A percentile compares a stretch with the other conserved stretches of the same genome.
phyloP scores from a whole-genome alignment of 805 yeast genomes.

The Suhomyces kilbournensis region DNA sequence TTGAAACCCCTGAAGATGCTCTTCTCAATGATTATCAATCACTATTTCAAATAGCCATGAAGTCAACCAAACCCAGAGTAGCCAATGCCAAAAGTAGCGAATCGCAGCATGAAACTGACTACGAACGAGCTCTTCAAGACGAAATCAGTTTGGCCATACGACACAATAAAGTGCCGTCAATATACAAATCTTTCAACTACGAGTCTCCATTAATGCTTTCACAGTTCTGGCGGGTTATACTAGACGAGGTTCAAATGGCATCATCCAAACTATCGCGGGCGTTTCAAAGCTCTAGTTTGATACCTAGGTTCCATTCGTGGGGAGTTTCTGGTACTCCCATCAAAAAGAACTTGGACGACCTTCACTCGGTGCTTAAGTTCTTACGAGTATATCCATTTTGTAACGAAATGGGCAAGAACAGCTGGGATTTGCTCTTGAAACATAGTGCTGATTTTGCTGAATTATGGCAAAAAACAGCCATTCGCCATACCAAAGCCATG shows the following conservation, averaged over 20 bases:
- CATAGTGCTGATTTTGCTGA: conserved; percentile 26
- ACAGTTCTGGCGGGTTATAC: conserved; percentile 84
- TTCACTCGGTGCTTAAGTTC: conserved; percentile 68
- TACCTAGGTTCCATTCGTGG: conserved; percentile 91
- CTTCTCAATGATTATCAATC: conserved; percentile 19
- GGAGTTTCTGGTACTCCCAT: conserved; percentile 97
- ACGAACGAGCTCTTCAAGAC: conserved; percentile 31
- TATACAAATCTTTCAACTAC: conserved; percentile 42
- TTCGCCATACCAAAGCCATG: conserved; percentile 83
- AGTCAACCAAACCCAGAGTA: conserved; percentile 22
- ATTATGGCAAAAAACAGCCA: conserved; percentile 53
- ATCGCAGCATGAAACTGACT: conserved; percentile 25
- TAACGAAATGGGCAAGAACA: conserved; percentile 33
- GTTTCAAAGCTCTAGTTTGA: conserved; percentile 72
- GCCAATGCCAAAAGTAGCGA: conserved; percentile 24
- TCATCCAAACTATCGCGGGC: conserved; percentile 69
- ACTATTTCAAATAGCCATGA: conserved; percentile 25
- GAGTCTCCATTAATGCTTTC: conserved; percentile 79
- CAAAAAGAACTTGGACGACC: conserved; percentile 60
- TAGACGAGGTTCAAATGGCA: conserved; percentile 96
- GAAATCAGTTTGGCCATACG: conserved; percentile 28
- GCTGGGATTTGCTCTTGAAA: conserved; percentile 37
- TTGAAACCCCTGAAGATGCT: conserved; percentile 7
- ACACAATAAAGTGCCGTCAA: conserved; percentile 24
- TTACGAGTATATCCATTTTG: conserved; percentile 66